Evolutionary conservation across 768 basidiomycete species (phyloP).

Genomic region (Austroboletus eburneus): DNA sequence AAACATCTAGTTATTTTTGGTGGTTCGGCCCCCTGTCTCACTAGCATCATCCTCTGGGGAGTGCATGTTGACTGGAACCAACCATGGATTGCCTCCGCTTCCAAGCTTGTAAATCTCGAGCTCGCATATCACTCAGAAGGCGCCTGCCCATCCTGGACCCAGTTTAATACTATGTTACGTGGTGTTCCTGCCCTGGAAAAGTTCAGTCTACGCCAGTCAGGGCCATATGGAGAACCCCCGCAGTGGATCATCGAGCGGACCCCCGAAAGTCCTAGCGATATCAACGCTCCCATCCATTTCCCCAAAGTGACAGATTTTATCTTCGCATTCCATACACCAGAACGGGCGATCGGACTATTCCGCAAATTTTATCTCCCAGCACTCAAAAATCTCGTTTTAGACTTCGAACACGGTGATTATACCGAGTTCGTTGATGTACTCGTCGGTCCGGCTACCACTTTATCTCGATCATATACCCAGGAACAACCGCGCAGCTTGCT

Average conservation of each 20-base stretch:
- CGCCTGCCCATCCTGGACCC: slow-evolving; percentile 55
- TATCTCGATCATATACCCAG: slow-evolving; percentile 33
- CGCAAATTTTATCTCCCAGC: slow-evolving; percentile 32
- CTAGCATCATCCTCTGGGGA: slow-evolving; percentile 53
- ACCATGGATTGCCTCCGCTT: slow-evolving; percentile 27
- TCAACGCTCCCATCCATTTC: slow-evolving; percentile 29
- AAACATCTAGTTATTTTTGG: slow-evolving; percentile 48
- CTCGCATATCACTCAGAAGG: slow-evolving; percentile 60
- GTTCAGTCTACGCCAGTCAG: slow-evolving; percentile 53
- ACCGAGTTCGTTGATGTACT: slow-evolving; percentile 45
- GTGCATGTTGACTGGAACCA: slow-evolving; percentile 67
- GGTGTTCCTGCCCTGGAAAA: slow-evolving; percentile 49
- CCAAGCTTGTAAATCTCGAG: slow-evolving; percentile 45
- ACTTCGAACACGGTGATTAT: slow-evolving; percentile 55
- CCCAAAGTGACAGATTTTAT: slow-evolving; percentile 30
- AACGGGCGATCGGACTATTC: slow-evolving; percentile 32
- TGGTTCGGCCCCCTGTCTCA: slow-evolving; percentile 49
- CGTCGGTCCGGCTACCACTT: slow-evolving; percentile 13
- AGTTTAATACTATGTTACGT: slow-evolving; percentile 49
- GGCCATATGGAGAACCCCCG: slow-evolving; percentile 43
- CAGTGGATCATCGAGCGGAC: slow-evolving; percentile 31
- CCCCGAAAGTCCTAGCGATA: slow-evolving; percentile 11
- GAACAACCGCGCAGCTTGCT: slow-evolving; percentile 37
- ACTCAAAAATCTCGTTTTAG: slow-evolving; percentile 41
- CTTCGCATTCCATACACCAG: slow-evolving; percentile 51